phyloP scores from a whole-genome alignment of 1,284 basidiomycete species.

The Pascua guehoae region DNA sequence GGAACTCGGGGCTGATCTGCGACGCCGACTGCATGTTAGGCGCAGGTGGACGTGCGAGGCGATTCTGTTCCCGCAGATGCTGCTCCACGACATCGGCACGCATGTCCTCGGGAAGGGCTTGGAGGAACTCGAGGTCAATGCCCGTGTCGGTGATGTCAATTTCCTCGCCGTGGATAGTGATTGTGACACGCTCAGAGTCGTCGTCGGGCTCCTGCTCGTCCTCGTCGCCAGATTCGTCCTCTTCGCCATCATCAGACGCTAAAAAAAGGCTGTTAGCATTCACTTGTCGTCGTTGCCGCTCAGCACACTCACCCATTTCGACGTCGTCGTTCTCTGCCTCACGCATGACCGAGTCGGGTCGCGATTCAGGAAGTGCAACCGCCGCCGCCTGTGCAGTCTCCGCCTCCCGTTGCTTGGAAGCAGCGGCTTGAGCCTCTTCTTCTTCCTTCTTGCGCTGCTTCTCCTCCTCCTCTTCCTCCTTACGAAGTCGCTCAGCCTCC shows the following conservation, averaged over 20 bases:
- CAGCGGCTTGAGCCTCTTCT: slow-evolving; percentile 23
- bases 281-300: not conserved
- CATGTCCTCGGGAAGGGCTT: slow-evolving; percentile 97
- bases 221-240: slow-evolving; percentile 2
- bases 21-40: slow-evolving; percentile 61
- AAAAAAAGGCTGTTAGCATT: slow-evolving; percentile 47
- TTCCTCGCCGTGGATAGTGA: slow-evolving; percentile 84
- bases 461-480: slow-evolving; percentile 33
- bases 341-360: slow-evolving; percentile 56
- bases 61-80: slow-evolving; percentile 73
- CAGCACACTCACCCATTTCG: slow-evolving; percentile 58
- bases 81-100: slow-evolving; percentile 97
- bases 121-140: slow-evolving; percentile 96
- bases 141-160: slow-evolving; percentile 99
- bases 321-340: slow-evolving; percentile 60
- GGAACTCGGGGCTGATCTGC: slow-evolving; percentile 88
- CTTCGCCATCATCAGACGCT: slow-evolving; percentile 33
- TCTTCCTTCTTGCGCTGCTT: slow-evolving; percentile 17
- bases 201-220: slow-evolving; percentile 7
- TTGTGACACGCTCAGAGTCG: slow-evolving; percentile 59
- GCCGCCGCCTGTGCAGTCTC: slow-evolving; percentile 19
- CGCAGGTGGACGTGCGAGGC: slow-evolving; percentile 57
- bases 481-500: slow-evolving; percentile 39
- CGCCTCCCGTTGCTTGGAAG: slow-evolving; percentile 18
- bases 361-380: slow-evolving; percentile 46